Evolutionary conservation across 495 filamentous ascomycete genomes (phyloP).

Genomic region (Podospora tetraspora): DNA sequence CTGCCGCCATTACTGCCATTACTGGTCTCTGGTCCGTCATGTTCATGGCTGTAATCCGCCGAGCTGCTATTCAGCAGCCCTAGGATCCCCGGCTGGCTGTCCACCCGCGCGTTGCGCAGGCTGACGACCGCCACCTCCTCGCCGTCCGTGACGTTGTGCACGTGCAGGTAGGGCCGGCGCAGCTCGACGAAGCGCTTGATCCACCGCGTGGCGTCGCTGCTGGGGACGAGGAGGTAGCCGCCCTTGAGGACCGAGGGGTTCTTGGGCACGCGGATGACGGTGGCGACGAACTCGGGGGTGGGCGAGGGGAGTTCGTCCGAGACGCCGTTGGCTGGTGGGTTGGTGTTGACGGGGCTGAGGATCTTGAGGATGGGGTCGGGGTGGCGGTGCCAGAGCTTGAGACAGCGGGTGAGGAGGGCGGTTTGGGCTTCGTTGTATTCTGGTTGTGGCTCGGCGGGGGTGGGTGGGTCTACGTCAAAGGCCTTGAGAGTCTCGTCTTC

Average conservation of each 20-base stretch:
- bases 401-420: constrained; percentile 60
- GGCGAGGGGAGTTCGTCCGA: constrained; percentile 12
- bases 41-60: neutral
- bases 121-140: constrained; percentile 89
- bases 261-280: constrained; percentile 65
- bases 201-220: constrained; percentile 71
- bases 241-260: constrained; percentile 71
- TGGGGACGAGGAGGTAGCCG: constrained; percentile 77
- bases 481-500: constrained; percentile 1
- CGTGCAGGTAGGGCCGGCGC: constrained; percentile 83
- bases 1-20: neutral
- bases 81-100: constrained; percentile 81
- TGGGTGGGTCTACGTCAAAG: neutral
- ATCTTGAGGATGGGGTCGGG: constrained; percentile 69
- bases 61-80: constrained; percentile 53
- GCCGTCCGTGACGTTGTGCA: constrained; percentile 75
- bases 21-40: neutral
- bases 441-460: constrained; percentile 19
- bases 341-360: constrained; percentile 67
- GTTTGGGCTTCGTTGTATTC: constrained; percentile 52
- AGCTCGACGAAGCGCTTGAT: constrained; percentile 89
- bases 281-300: constrained; percentile 57
- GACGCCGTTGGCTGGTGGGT: constrained; percentile 67
- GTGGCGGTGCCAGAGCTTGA: constrained; percentile 73
- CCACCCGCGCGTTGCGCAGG: constrained; percentile 75